Evolutionary conservation across 1,284 basidiomycete species (phyloP).

Genomic region (Naganishia albida): DNA sequence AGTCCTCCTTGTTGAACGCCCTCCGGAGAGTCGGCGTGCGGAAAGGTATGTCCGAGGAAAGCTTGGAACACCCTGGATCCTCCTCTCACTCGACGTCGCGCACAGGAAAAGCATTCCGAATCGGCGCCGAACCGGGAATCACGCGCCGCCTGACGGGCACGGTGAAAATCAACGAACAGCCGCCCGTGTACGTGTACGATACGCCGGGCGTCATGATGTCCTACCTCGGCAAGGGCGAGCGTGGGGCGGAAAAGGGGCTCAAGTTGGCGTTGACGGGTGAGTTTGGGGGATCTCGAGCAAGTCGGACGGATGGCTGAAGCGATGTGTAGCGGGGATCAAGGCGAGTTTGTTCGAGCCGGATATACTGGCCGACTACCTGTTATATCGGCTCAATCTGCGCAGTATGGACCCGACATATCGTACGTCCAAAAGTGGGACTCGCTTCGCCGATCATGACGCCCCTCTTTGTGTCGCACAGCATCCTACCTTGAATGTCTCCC

Average conservation of each 20-base stretch:
- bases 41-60: slow-evolving; percentile 61
- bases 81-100: not conserved
- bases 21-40: slow-evolving; percentile 84
- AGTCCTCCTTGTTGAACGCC: slow-evolving; percentile 89
- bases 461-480: not conserved
- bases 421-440: slow-evolving; percentile 36
- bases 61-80: too few species aligned
- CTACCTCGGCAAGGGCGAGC: slow-evolving; percentile 80
- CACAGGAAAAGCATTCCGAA: slow-evolving; percentile 79
- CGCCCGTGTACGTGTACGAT: slow-evolving; percentile 89
- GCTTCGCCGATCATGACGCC: slow-evolving; percentile 52
- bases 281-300: slow-evolving; percentile 37
- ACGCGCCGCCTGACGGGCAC: slow-evolving; percentile 81
- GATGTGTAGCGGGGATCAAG: slow-evolving; percentile 81
- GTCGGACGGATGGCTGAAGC: not conserved
- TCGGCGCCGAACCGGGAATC: slow-evolving; percentile 83
- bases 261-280: slow-evolving; percentile 89
- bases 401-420: slow-evolving; percentile 34
- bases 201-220: slow-evolving; percentile 97
- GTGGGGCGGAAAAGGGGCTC: slow-evolving; percentile 84
- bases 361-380: slow-evolving; percentile 64
- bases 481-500: slow-evolving; percentile 49
- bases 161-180: slow-evolving; percentile 74
- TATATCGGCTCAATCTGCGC: slow-evolving; percentile 81
- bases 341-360: slow-evolving; percentile 72